These are phyloP conservation scores for Hyphopichia khmerensis DNA, from an alignment of 1,139 yeast genomes.

Conservation along the genomic window DNA sequence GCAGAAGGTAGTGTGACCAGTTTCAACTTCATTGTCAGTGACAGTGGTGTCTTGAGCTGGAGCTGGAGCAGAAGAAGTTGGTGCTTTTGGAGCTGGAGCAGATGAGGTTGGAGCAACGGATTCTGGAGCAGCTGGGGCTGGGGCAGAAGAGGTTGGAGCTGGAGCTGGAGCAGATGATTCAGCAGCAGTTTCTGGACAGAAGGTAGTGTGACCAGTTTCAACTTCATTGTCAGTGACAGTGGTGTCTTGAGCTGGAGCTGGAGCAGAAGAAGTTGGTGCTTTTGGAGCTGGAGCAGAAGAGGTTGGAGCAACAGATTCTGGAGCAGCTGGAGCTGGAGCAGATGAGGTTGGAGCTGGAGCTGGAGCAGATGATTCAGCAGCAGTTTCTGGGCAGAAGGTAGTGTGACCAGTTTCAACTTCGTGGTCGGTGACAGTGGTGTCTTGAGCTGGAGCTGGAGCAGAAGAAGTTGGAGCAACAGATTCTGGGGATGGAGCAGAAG, in stretches of 20 bases:
- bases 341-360: not conserved
- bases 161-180: not conserved
- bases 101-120: no score
- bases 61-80: slow-evolving; percentile 26
- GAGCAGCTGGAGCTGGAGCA: not conserved
- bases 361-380: not conserved
- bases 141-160: slow-evolving; percentile 1
- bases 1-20: slow-evolving; percentile 1
- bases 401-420: slow-evolving; percentile 15
- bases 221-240: slow-evolving; percentile 13
- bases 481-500: slow-evolving; percentile 4
- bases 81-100: slow-evolving; percentile 18
- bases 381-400: slow-evolving; percentile 13
- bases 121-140: slow-evolving; percentile 2
- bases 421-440: slow-evolving; percentile 11
- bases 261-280: slow-evolving; percentile 2
- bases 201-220: slow-evolving; percentile 17
- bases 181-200: slow-evolving; percentile 8
- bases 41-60: slow-evolving; percentile 6
- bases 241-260: slow-evolving; percentile 2
- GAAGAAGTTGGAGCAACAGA: slow-evolving; percentile 1
- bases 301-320: slow-evolving; percentile 3
- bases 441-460: slow-evolving; percentile 4
- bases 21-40: not conserved
- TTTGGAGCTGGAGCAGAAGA: slow-evolving; percentile 2